These are phyloP conservation scores for Blakeslea trispora DNA, from an alignment of 371 early-diverging fungal genomes.

Conservation along the genomic window DNA sequence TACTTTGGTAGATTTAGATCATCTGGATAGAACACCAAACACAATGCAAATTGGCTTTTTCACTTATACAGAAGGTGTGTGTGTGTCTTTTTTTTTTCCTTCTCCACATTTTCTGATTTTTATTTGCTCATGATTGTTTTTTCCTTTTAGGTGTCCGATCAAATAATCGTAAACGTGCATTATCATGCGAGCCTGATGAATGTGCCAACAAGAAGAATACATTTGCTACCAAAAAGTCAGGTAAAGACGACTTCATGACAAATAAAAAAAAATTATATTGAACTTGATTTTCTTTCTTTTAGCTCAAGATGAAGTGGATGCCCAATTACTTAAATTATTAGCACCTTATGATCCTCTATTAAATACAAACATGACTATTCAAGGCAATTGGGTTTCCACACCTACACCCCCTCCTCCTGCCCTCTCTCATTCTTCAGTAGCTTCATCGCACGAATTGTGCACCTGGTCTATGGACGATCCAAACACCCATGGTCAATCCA, in stretches of 20 bases:
- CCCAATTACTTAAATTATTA: constrained; percentile 12
- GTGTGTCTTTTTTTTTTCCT: background rate
- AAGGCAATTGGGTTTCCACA: background rate
- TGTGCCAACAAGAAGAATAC: constrained; percentile 8
- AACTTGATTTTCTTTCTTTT: too few relatives aligned
- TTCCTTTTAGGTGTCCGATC: background rate
- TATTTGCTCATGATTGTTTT: constrained; percentile 11
- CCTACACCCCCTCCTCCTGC: background rate
- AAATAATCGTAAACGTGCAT: constrained; percentile 11
- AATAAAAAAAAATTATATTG: too few relatives aligned
- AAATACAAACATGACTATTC: background rate
- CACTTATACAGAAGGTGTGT: constrained; percentile 19
- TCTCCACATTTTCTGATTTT: background rate
- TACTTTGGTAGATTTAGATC: constrained; percentile 7
- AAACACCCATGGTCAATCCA: background rate
- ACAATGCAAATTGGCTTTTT: constrained; percentile 16
- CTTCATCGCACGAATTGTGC: too few relatives aligned
- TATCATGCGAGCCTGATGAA: constrained; percentile 15
- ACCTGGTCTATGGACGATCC: too few relatives aligned
- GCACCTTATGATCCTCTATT: constrained; percentile 18
- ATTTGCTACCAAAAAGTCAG: constrained; percentile 2
- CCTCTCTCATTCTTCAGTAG: background rate
- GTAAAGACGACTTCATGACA: too few relatives aligned
- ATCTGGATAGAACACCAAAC: constrained; percentile 11
- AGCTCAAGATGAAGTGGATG: constrained; percentile 10